Evolutionary conservation across 306 rosid genomes (phyloP).

Genomic region (Trichosanthes cucumerina): DNA sequence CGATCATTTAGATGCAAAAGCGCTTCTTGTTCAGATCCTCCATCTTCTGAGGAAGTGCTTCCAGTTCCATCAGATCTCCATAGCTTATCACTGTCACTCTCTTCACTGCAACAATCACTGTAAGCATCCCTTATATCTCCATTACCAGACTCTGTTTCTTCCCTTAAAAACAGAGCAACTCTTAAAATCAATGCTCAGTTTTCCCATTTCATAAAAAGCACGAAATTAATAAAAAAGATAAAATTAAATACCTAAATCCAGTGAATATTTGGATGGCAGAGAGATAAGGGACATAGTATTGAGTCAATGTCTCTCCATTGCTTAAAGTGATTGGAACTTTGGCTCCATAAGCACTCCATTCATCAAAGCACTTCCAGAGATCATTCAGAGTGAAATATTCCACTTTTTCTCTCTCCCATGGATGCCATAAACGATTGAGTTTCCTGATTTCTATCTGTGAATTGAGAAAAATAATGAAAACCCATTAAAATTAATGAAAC

Average conservation of each 20-base stretch:
- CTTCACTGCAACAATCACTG: constrained; percentile 74
- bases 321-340: constrained; percentile 62
- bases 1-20: constrained; percentile 46
- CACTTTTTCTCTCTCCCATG: constrained; percentile 75
- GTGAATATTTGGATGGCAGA: constrained; percentile 90
- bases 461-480: background rate
- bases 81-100: constrained; percentile 69
- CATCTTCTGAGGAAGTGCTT: constrained; percentile 72
- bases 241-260: constrained; percentile 42
- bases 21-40: constrained; percentile 60
- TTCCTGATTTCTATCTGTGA: constrained; percentile 61
- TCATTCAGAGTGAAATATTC: constrained; percentile 74
- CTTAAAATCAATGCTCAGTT: background rate
- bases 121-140: constrained; percentile 66
- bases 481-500: background rate
- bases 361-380: constrained; percentile 76
- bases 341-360: constrained; percentile 96
- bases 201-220: background rate
- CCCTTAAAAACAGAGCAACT: constrained; percentile 31
- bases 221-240: background rate
- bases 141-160: constrained; percentile 62
- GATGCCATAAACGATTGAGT: constrained; percentile 82
- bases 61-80: constrained; percentile 88
- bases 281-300: constrained; percentile 94
- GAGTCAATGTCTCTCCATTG: constrained; percentile 73